Evolutionary conservation across 108 stramenopile genomes (phyloP).

Genomic region (Nannochloropsis gaditana): DNA sequence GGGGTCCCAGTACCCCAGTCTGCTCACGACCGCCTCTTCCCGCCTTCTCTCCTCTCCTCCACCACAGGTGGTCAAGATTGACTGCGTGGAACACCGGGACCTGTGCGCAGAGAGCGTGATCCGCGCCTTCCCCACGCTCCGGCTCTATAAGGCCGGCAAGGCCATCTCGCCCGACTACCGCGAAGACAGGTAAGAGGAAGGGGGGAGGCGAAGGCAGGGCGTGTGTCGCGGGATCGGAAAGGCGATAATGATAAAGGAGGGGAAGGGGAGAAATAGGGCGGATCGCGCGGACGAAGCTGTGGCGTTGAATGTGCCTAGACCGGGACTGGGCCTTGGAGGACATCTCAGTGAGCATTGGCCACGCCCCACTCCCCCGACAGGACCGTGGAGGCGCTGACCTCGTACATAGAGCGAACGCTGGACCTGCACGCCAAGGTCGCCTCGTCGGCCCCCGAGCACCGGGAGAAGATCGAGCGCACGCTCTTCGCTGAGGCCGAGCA

Average conservation of each 20-base stretch:
- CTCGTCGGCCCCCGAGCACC: conserved; percentile 7
- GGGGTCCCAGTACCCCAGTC: neutral
- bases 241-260: too few relatives aligned
- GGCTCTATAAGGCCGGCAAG: conserved; percentile 62
- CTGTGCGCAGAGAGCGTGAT: conserved; percentile 73
- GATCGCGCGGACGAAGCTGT: too few relatives aligned
- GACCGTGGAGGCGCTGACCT: neutral
- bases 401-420: neutral
- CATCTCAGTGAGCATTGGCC: too few relatives aligned
- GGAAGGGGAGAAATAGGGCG: too few relatives aligned
- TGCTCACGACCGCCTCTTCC: neutral
- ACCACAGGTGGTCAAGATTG: conserved; percentile 44
- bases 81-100: conserved; percentile 74
- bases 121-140: conserved; percentile 80
- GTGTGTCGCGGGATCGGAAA: too few relatives aligned
- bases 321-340: too few relatives aligned
- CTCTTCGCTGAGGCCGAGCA: conserved; percentile 27
- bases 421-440: conserved; percentile 19
- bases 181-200: neutral
- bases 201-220: neutral
- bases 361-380: neutral
- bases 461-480: neutral
- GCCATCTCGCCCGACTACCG: conserved; percentile 65
- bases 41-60: neutral
- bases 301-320: too few relatives aligned